Evolutionary conservation across 2,329 filamentous ascomycete genomes (phyloP).

Genomic region (Aspergillus transmontanensis): DNA sequence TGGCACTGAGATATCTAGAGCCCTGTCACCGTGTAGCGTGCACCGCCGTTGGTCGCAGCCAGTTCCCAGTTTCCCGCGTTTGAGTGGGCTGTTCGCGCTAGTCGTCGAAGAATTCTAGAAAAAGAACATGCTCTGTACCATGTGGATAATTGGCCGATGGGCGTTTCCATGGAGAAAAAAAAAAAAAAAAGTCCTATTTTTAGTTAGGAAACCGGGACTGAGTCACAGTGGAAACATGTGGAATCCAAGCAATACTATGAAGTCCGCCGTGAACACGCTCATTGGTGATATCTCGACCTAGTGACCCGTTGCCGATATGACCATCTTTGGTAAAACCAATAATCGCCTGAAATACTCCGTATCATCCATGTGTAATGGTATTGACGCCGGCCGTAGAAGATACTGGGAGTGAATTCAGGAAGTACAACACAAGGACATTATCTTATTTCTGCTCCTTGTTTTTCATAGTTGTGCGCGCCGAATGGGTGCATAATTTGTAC

Average conservation of each 20-base stretch:
- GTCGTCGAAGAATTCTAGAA: conserved; percentile 36
- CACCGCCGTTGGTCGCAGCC: conserved; percentile 7
- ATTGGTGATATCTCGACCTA: conserved; percentile 3
- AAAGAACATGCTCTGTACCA: conserved; percentile 18
- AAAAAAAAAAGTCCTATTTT: conserved; percentile 23
- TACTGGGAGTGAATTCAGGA: not conserved
- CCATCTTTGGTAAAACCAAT: not conserved
- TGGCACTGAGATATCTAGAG: not conserved
- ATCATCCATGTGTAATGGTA: not conserved
- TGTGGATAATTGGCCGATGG: not conserved
- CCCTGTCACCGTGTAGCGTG: not conserved
- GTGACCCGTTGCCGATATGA: not conserved
- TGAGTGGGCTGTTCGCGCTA: conserved; percentile 5
- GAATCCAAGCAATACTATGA: conserved; percentile 4
- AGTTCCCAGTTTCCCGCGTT: conserved; percentile 6
- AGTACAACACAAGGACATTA: not conserved
- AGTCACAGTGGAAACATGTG: conserved; percentile 9
- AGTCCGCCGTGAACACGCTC: not conserved
- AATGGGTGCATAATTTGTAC: conserved; percentile 6
- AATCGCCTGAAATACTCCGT: not conserved
- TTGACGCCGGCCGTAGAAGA: not conserved
- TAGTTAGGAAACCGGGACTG: conserved; percentile 26
- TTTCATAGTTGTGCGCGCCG: conserved; percentile 3
- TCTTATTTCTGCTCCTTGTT: not conserved
- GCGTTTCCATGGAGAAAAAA: not conserved